Percentiles rank a stretch among this genome's conserved stretches.
Evolutionary conservation across 73 alveolate genomes (phyloP).

Genomic region (Tetrahymena elliotti): DNA sequence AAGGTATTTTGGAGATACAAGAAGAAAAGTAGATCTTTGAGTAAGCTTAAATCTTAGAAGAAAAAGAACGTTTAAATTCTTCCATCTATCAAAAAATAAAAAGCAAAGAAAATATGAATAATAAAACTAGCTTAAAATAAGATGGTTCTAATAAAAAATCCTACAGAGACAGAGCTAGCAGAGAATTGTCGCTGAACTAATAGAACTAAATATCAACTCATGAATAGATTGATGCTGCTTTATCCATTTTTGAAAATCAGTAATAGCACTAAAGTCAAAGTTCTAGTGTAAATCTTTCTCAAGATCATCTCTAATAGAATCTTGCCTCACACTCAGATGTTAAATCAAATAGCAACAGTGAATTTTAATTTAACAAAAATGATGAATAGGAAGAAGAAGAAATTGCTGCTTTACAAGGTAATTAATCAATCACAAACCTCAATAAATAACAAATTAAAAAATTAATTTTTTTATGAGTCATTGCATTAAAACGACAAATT

Average conservation of each 20-base stretch:
- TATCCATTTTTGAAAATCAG: not conserved
- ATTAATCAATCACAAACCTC: not conserved
- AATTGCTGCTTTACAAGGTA: conserved; percentile 3
- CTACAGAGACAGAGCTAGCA: not conserved
- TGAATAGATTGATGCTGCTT: not conserved
- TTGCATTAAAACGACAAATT: too few species aligned
- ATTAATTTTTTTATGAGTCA: not conserved
- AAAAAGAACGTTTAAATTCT: conserved; percentile 1
- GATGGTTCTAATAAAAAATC: not conserved
- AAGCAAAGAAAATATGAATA: not conserved
- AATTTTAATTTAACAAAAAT: not conserved
- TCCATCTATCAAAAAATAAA: not conserved
- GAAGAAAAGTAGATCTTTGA: conserved; percentile 8
- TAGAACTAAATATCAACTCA: not conserved
- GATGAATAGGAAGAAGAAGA: conserved; percentile 21
- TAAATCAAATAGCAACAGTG: not conserved
- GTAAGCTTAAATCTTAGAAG: conserved; percentile 16
- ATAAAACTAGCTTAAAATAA: not conserved
- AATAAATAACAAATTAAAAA: not conserved
- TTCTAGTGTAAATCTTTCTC: not conserved
- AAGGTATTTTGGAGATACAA: conserved; percentile 20
- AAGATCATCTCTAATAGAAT: not conserved
- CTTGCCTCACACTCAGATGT: not conserved
- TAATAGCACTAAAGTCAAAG: not conserved
- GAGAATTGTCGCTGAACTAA: not conserved